Conservation (phyloP, 345 rosid genomes). For the Aurinia saxatilis region DNA sequence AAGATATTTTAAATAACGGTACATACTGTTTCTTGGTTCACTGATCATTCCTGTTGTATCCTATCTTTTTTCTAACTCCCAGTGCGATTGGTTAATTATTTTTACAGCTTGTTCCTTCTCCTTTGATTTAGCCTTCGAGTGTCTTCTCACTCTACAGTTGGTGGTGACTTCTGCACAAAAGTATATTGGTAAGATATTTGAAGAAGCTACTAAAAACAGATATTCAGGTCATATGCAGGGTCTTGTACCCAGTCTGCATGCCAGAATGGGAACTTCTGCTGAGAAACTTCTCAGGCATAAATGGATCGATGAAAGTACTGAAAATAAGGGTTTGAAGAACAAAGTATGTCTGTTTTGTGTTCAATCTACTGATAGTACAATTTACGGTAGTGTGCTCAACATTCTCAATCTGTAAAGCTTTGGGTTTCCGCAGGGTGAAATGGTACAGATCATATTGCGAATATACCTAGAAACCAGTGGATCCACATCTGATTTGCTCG, state of each 20-base stretch:
- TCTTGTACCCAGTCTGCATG: conserved; percentile 31
- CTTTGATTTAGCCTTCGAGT: conserved; percentile 58
- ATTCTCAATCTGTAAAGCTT: conserved; percentile 17
- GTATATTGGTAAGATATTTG: conserved; percentile 29
- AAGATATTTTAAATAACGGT: conserved; percentile 55
- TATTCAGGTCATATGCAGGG: conserved; percentile 22
- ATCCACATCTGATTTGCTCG: conserved; percentile 51
- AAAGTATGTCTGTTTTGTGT: conserved; percentile 40
- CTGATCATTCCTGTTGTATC: not conserved
- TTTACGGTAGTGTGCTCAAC: not conserved
- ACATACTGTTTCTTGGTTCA: not conserved
- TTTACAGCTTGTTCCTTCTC: conserved; percentile 74
- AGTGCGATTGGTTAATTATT: conserved; percentile 5
- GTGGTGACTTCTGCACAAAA: conserved; percentile 38
- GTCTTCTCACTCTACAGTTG: conserved; percentile 59
- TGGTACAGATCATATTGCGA: conserved; percentile 55
- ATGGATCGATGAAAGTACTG: conserved; percentile 48
- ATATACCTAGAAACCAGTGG: conserved; percentile 59
- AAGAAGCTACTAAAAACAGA: conserved; percentile 29
- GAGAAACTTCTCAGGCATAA: conserved; percentile 52
- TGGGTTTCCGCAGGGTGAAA: conserved; percentile 52
- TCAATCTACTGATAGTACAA: conserved; percentile 1
- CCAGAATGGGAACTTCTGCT: conserved; percentile 58
- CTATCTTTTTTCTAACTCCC: conserved; percentile 4
- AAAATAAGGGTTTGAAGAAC: conserved; percentile 66